These are phyloP conservation scores for Cutaneotrichosporon dermatis DNA, from an alignment of 1,284 basidiomycete genomes.

Conservation along the genomic window DNA sequence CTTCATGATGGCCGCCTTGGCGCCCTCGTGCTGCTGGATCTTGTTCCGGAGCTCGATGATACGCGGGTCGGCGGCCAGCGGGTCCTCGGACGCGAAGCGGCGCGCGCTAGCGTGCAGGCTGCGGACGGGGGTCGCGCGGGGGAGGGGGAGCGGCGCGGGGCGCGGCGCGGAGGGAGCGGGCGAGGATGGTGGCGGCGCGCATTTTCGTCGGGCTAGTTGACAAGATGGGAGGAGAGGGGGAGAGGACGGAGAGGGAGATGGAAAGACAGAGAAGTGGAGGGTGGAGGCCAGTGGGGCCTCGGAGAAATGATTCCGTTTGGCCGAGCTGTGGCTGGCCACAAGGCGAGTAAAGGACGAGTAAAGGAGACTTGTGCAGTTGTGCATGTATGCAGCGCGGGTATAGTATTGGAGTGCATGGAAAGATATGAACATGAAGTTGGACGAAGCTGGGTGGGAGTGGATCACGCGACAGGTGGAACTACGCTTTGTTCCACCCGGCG, in stretches of 20 bases:
- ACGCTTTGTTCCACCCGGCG: no score
- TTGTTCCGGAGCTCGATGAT: constrained; percentile 35
- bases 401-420: no score
- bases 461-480: no score
- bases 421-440: no score
- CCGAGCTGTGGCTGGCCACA: not conserved
- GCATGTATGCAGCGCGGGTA: not conserved
- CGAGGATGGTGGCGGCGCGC: constrained; percentile 7
- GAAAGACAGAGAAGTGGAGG: not conserved
- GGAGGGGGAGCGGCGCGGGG: not conserved
- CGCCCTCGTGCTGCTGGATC: constrained; percentile 33
- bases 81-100: constrained; percentile 24
- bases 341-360: not conserved
- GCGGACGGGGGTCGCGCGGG: not conserved
- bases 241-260: not conserved
- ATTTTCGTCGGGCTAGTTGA: constrained; percentile 3
- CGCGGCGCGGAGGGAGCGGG: not conserved
- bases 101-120: constrained; percentile 19
- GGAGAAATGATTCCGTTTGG: not conserved
- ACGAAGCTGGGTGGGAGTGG: no score
- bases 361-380: not conserved
- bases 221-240: not conserved
- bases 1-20: constrained; percentile 31
- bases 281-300: not conserved
- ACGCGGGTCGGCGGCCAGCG: constrained; percentile 23